phyloP scores from a whole-genome alignment of 83 land plant species.

The Picea engelmannii region DNA sequence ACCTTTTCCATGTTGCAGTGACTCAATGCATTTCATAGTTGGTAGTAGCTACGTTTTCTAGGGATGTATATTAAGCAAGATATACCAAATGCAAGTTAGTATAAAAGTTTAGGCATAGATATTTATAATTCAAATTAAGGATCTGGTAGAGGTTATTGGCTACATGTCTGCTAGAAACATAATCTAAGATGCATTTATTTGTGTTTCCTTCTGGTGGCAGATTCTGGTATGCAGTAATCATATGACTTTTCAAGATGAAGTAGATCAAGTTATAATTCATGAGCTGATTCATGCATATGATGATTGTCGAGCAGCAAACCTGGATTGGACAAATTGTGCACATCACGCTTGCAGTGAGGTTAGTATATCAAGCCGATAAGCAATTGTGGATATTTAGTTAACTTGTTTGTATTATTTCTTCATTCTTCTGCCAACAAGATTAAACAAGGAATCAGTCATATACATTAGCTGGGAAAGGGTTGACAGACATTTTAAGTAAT shows the following conservation, averaged over 20 bases:
- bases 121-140: neutral
- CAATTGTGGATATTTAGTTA: neutral
- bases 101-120: neutral
- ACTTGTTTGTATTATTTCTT: neutral
- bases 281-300: constrained; percentile 98
- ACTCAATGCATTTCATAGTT: neutral
- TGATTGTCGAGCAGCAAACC: constrained; percentile 89
- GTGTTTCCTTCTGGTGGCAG: constrained; percentile 35
- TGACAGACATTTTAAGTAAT: neutral
- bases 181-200: neutral
- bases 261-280: constrained; percentile 85
- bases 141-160: neutral
- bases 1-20: too few relatives aligned
- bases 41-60: neutral
- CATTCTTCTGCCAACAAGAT: neutral
- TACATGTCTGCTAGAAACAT: neutral
- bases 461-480: neutral
- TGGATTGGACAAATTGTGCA: constrained; percentile 95
- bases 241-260: constrained; percentile 81
- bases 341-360: constrained; percentile 99
- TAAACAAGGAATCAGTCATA: too few relatives aligned
- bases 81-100: constrained; percentile 13
- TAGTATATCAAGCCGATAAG: constrained; percentile 2
- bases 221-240: constrained; percentile 85
- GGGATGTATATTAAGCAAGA: constrained; percentile 13